These are phyloP conservation scores for Fusarium longipes DNA, from an alignment of 2,329 filamentous ascomycete genomes.

Conservation along the genomic window DNA sequence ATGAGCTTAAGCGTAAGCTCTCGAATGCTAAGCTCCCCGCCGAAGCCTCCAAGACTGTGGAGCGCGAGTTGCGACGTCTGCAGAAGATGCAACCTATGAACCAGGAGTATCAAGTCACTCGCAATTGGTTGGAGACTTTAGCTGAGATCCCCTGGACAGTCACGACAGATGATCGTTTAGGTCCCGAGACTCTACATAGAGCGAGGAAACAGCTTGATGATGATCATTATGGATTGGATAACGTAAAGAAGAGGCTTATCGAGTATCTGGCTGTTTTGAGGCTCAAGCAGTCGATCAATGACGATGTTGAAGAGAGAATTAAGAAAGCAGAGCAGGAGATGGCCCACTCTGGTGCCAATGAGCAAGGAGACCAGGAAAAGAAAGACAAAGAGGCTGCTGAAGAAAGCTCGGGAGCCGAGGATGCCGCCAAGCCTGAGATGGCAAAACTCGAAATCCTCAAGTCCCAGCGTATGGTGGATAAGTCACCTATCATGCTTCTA, in stretches of 20 bases:
- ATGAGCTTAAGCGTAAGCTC: conserved; percentile 90
- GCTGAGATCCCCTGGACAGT: conserved; percentile 93
- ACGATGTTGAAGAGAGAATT: conserved; percentile 83
- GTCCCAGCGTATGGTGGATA: conserved; percentile 88
- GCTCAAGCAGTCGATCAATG: conserved; percentile 91
- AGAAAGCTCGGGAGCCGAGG: conserved; percentile 40
- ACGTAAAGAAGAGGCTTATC: conserved; percentile 94
- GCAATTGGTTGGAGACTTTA: conserved; percentile 93
- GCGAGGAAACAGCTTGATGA: conserved; percentile 93
- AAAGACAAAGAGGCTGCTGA: conserved; percentile 34
- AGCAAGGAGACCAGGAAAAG: conserved; percentile 28
- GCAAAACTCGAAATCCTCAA: conserved; percentile 80
- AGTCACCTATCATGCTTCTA: conserved; percentile 93
- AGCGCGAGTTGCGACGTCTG: conserved; percentile 86
- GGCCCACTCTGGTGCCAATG: conserved; percentile 49
- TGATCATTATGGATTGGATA: conserved; percentile 95
- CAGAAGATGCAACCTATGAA: conserved; percentile 97
- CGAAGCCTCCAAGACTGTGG: conserved; percentile 90
- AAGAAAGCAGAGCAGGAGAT: conserved; percentile 71
- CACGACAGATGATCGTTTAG: conserved; percentile 85
- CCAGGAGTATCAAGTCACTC: conserved; percentile 92
- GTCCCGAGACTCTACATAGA: conserved; percentile 78
- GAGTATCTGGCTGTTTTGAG: conserved; percentile 97
- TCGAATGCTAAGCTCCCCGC: conserved; percentile 82
- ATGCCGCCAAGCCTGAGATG: conserved; percentile 52